A percentile compares a stretch with the other conserved stretches of the same genome.
Evolutionary conservation across 1,284 basidiomycete species (phyloP).

Genomic region (Rhodotorula glutinis): DNA sequence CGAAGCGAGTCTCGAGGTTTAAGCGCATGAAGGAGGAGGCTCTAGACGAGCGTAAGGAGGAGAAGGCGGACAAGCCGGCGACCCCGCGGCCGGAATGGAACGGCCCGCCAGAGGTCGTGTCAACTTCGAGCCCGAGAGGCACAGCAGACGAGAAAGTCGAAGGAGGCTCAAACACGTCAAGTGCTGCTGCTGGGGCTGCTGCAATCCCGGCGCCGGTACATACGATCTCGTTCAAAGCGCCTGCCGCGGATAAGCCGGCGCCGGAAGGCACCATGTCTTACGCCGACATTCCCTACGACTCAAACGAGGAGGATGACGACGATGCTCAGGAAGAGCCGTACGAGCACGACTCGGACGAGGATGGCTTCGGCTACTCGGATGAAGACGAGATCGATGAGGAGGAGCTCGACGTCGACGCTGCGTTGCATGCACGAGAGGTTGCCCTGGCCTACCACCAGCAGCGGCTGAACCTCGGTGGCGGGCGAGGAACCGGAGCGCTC

Average conservation of each 20-base stretch:
- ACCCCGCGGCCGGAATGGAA: not conserved
- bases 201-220: slow-evolving; percentile 22
- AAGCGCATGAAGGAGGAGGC: slow-evolving; percentile 20
- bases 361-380: slow-evolving; percentile 6
- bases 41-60: not conserved
- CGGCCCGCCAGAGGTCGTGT: not conserved
- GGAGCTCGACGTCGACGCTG: slow-evolving; percentile 41
- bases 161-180: too few relatives aligned
- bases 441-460: slow-evolving; percentile 41
- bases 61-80: not conserved
- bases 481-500: slow-evolving; percentile 40
- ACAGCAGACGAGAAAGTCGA: too few relatives aligned
- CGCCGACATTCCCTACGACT: slow-evolving; percentile 21
- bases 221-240: slow-evolving; percentile 30
- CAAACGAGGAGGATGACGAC: slow-evolving; percentile 22
- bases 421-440: slow-evolving; percentile 40
- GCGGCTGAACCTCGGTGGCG: slow-evolving; percentile 37
- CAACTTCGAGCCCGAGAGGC: too few relatives aligned
- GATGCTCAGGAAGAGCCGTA: slow-evolving; percentile 12
- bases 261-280: slow-evolving; percentile 15
- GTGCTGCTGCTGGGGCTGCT: too few relatives aligned
- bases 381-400: slow-evolving; percentile 28
- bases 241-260: not conserved
- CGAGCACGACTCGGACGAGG: slow-evolving; percentile 24
- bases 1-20: slow-evolving; percentile 14